A percentile compares a stretch with the other conserved stretches of the same genome.
These are phyloP conservation scores for Clonostachys rhizophaga DNA, from an alignment of 2,329 filamentous ascomycete genomes.

Conservation along the genomic window DNA sequence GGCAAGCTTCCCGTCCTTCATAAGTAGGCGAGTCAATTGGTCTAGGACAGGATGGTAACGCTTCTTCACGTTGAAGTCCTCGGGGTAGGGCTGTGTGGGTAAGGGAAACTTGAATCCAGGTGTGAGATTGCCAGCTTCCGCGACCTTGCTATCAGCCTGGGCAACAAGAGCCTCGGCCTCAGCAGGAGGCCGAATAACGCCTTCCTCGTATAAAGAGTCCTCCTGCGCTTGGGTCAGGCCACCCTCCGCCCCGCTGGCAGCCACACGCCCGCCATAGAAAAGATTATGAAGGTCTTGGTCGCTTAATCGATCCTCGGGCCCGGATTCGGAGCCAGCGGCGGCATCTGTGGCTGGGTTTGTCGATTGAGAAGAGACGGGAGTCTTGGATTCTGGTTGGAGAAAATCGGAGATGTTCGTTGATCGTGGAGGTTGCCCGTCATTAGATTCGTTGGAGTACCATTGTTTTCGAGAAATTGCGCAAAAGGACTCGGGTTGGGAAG, in stretches of 20 bases:
- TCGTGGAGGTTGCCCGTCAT: not conserved
- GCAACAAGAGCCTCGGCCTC: slow-evolving; percentile 19
- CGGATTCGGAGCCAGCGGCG: not conserved
- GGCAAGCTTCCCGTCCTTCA: slow-evolving; percentile 87
- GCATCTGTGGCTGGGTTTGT: not conserved
- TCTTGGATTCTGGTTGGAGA: not conserved
- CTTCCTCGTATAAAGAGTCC: slow-evolving; percentile 33
- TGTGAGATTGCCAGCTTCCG: not conserved
- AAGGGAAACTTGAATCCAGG: slow-evolving; percentile 71
- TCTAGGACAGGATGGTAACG: slow-evolving; percentile 82
- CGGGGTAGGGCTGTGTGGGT: slow-evolving; percentile 62
- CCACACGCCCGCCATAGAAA: slow-evolving; percentile 25
- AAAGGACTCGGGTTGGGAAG: slow-evolving; percentile 12
- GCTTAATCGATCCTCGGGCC: slow-evolving; percentile 13
- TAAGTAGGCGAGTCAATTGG: slow-evolving; percentile 86
- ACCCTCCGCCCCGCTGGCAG: slow-evolving; percentile 18
- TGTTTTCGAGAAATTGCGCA: slow-evolving; percentile 12
- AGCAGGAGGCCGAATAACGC: slow-evolving; percentile 28
- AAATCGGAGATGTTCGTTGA: not conserved
- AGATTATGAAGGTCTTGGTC: slow-evolving; percentile 28
- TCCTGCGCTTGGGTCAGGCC: slow-evolving; percentile 36
- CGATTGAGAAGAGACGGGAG: not conserved
- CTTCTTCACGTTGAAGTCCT: slow-evolving; percentile 62
- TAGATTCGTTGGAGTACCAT: slow-evolving; percentile 15
- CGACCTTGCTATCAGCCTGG: not conserved